Base-by-base conservation (phyloP, 192 early-diverging fungal genomes). In the Rhizophagus sp. region DNA sequence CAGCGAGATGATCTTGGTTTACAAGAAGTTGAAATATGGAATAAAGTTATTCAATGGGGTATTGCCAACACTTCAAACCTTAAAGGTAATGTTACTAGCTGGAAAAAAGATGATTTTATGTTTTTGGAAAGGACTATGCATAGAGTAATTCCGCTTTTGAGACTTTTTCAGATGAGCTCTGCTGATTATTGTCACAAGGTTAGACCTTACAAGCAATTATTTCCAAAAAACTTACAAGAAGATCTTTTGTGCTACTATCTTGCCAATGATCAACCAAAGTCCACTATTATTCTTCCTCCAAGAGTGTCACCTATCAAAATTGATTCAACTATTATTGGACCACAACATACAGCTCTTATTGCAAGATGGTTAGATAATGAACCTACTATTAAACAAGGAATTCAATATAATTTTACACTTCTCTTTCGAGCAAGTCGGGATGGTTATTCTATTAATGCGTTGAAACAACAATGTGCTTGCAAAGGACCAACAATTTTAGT, bases 1-100 rank as follows among this genome's bases (percentile, higher is more conserved):
- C 36, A 72, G 3, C 5, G 70, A n/a, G 70, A 72, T 8, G 70
- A 72, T 72, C 70, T 72, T 72, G 70, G 70, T 25, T 12, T 72
- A 10, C n/a, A 72, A 25, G 70, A 72, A 72, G 39, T 9, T 47
- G 36, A 41, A 47, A 49, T 72, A 17, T 72, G 70, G 70, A 22
- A 72, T 41, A 41, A 72, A n/a, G 70, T 72, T 47, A 72, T 72
- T 72, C 27, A 49, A 72, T 72, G 70, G 70, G 70, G 70, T 12
- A 72, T 47, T 19, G 41, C 70, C 11, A 41, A 49, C 39, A 72
- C 36, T 49, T 25, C 33, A 22, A 47, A 47, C 19, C 27, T 72
- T 39, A 49, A 30, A 36, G 47, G 12, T 8, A 24, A 41, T 73
- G 22, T 49, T 49, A n/a, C 36, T n/a, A 72, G 11, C 12, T 72